These are phyloP conservation scores for Medicago ruthenica DNA, from an alignment of 306 rosid species.

Conservation along the genomic window DNA sequence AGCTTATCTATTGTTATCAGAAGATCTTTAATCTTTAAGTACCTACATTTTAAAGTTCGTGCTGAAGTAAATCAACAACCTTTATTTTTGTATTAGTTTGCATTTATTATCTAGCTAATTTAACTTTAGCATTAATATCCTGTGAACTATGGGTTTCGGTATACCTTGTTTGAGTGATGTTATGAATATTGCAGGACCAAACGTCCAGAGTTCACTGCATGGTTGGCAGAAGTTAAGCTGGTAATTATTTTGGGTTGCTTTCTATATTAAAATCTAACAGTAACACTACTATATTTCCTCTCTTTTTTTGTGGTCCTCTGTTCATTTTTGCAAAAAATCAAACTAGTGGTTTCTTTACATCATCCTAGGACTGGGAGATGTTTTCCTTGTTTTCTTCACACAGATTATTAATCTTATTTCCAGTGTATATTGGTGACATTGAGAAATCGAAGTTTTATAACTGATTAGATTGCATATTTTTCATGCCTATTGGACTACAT, in stretches of 20 bases:
- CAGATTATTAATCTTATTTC: conserved; percentile 22
- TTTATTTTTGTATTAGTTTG: conserved; percentile 25
- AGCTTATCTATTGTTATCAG: not conserved
- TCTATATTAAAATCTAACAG: conserved; percentile 10
- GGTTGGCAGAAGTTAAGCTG: conserved; percentile 93
- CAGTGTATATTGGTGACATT: not conserved
- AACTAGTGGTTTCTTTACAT: conserved; percentile 20
- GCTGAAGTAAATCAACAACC: conserved; percentile 5
- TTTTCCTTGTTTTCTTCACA: conserved; percentile 20
- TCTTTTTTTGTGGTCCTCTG: not conserved
- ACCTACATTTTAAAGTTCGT: not conserved
- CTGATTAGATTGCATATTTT: conserved; percentile 7
- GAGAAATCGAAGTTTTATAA: conserved; percentile 6
- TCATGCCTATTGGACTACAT: conserved; percentile 13
- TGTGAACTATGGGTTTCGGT: conserved; percentile 36
- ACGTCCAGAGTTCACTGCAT: conserved; percentile 97
- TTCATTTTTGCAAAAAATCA: conserved; percentile 14
- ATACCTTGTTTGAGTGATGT: conserved; percentile 42
- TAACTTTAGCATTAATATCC: conserved; percentile 38
- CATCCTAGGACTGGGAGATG: not conserved
- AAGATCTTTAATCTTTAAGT: conserved; percentile 35
- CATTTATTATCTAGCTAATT: conserved; percentile 22
- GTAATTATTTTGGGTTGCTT: conserved; percentile 51
- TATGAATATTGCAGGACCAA: conserved; percentile 70
- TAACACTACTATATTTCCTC: not conserved